These are phyloP conservation scores for Diplodia mutila DNA, from an alignment of 2,329 filamentous ascomycete genomes.

Conservation along the genomic window DNA sequence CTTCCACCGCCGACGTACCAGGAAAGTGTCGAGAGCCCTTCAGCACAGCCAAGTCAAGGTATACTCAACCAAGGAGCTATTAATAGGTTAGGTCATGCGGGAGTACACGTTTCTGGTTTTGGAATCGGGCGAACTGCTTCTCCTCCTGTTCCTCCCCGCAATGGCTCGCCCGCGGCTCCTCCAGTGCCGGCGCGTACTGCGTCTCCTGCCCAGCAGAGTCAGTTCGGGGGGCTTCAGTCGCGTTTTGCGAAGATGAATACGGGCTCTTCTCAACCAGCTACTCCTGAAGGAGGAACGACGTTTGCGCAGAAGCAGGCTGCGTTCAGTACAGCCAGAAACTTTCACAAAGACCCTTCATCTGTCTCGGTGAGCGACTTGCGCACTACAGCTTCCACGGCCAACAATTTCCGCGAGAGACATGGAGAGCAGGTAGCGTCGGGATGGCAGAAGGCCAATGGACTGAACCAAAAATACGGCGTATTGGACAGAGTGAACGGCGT, in stretches of 20 bases:
- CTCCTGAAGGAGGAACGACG: slow-evolving; percentile 58
- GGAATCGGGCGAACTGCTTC: slow-evolving; percentile 64
- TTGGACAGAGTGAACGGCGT: slow-evolving; percentile 53
- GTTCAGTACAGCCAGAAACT: slow-evolving; percentile 61
- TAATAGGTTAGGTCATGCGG: slow-evolving; percentile 70
- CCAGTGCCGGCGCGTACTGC: slow-evolving; percentile 33
- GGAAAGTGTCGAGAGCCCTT: slow-evolving; percentile 40
- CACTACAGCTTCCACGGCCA: slow-evolving; percentile 63
- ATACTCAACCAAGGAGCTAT: slow-evolving; percentile 64
- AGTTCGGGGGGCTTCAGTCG: slow-evolving; percentile 69
- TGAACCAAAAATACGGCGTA: slow-evolving; percentile 67
- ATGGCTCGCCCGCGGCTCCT: slow-evolving; percentile 33
- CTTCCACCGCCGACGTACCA: slow-evolving; percentile 55
- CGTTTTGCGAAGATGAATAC: slow-evolving; percentile 58
- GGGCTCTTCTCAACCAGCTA: slow-evolving; percentile 35
- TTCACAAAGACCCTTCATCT: slow-evolving; percentile 64
- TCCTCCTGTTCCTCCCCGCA: slow-evolving; percentile 38
- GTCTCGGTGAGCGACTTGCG: slow-evolving; percentile 64
- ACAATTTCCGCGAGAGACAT: slow-evolving; percentile 72
- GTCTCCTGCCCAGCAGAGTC: slow-evolving; percentile 37
- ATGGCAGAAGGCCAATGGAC: slow-evolving; percentile 58
- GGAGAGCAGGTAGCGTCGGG: slow-evolving; percentile 69
- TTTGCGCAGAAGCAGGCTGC: slow-evolving; percentile 67
- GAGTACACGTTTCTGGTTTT: slow-evolving; percentile 76
- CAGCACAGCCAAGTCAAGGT: slow-evolving; percentile 40